phyloP scores from a whole-genome alignment of 805 yeast species.

The Wickerhamomyces mucosus region DNA sequence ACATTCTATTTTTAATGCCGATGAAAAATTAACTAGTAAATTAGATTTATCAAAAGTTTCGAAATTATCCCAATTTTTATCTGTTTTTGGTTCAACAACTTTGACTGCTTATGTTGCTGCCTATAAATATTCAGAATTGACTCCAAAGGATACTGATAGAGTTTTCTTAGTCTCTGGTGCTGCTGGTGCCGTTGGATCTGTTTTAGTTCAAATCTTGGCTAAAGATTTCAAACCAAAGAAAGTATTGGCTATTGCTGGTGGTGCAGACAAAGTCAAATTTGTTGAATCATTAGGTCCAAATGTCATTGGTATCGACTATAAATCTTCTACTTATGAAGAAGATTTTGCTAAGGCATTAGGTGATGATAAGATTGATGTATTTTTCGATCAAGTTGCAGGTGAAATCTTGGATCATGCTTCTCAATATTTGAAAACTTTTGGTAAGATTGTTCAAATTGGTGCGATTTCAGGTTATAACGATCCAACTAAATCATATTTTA shows the following conservation, averaged over 20 bases:
- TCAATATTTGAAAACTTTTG: slow-evolving; percentile 25
- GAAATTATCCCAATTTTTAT: slow-evolving; percentile 32
- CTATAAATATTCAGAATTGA: slow-evolving; percentile 37
- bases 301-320: slow-evolving; percentile 43
- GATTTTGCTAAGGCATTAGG: slow-evolving; percentile 33
- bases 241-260: slow-evolving; percentile 57
- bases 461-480: slow-evolving; percentile 48
- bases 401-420: slow-evolving; percentile 38
- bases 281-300: slow-evolving; percentile 49
- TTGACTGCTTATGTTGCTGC: slow-evolving; percentile 54
- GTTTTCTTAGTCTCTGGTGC: slow-evolving; percentile 53
- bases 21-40: slow-evolving; percentile 1
- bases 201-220: slow-evolving; percentile 48
- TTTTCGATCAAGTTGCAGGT: slow-evolving; percentile 61
- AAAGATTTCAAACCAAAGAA: slow-evolving; percentile 40
- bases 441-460: slow-evolving; percentile 52
- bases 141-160: slow-evolving; percentile 31
- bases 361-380: slow-evolving; percentile 39
- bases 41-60: slow-evolving; percentile 15
- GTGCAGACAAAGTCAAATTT: slow-evolving; percentile 41
- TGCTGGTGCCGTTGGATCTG: slow-evolving; percentile 65
- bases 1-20: slow-evolving; percentile 26
- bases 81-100: slow-evolving; percentile 47
- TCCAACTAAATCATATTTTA: slow-evolving; percentile 24
- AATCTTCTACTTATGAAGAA: slow-evolving; percentile 27